Base-by-base conservation (phyloP, 169 alveolate species). In the Theileria sp. region DNA sequence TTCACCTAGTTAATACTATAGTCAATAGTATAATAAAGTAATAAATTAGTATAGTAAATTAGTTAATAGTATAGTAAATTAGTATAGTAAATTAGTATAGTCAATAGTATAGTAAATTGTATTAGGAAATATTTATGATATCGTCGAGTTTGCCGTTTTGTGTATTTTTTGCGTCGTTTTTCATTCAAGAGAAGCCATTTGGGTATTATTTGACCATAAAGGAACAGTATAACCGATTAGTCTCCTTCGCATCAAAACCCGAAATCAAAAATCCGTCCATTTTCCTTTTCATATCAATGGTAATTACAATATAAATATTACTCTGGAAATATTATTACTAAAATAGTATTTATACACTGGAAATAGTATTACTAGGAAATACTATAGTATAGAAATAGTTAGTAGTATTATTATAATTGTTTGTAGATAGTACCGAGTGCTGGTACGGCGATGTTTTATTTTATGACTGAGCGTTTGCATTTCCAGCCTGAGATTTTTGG, bases 401-500 rank as follows among this genome's bases (percentile, higher is more conserved):
- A n/a, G n/a, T n/a, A n/a, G n/a, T n/a, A n/a, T 32, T 32, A 32
- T 60, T 87, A 89, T 23, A 86, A 92, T 62, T 58, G 85, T 61
- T 81, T 91, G 88, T 88, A 91, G 92, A 87, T 93, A 23, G 89
- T 89, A 25, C 97, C 97, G 36, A 92, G 96, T 0, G 93, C 95
- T 67, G 95, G 95, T 44, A 90, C 93, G 50, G 91, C 94, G 19
- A 77, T 94, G 75, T 94, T 94, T 80, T 94, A 92, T 87, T 94
- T 86, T 80, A 90, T 94, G 94, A 92, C 97, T 8, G 94, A 94
- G 81, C 87, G 87, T 68, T 87, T 93, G 72, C 83, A 90, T 38
- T 94, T 94, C 86, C 88, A 86, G 62, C 94, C 97, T 23, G 91
- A 89, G 70, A 82, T 93, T 36, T 90, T 93, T 49, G 97, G 97